These are phyloP conservation scores for Lepiota venenata DNA, from an alignment of 768 basidiomycete species.

Conservation along the genomic window DNA sequence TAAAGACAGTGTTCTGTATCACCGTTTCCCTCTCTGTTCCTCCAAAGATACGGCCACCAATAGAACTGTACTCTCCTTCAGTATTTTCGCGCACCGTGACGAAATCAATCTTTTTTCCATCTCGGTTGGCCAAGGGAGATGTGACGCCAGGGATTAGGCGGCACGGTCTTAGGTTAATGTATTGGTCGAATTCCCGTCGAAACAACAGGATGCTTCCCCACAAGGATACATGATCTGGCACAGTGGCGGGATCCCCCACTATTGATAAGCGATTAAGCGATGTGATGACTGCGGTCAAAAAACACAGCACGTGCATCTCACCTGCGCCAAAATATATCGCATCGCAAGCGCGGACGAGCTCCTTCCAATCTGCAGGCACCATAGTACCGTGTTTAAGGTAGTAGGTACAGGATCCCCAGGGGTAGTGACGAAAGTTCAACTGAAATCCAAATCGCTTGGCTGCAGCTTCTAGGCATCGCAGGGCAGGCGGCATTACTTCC, in stretches of 20 bases:
- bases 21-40: conserved; percentile 38
- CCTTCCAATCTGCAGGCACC: conserved; percentile 40
- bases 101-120: conserved; percentile 43
- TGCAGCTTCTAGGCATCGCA: conserved; percentile 42
- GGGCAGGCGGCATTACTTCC: conserved; percentile 48
- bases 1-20: conserved; percentile 47
- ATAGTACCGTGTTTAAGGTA: conserved; percentile 43
- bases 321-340: conserved; percentile 48
- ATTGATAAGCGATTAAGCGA: conserved; percentile 14
- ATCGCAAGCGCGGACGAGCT: conserved; percentile 36
- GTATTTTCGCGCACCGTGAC: conserved; percentile 54
- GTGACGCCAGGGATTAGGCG: conserved; percentile 44
- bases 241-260: conserved; percentile 45
- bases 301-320: conserved; percentile 16
- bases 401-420: conserved; percentile 48
- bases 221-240: conserved; percentile 56
- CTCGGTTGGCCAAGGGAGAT: conserved; percentile 43
- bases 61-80: conserved; percentile 54
- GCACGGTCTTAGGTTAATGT: conserved; percentile 47
- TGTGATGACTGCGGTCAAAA: not conserved
- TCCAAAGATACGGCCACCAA: conserved; percentile 40
- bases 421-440: conserved; percentile 41
- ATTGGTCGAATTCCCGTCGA: conserved; percentile 50
- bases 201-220: conserved; percentile 51
- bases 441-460: conserved; percentile 40